Conservation (phyloP, 495 filamentous ascomycete genomes). For the Penicillium egyptiacum region DNA sequence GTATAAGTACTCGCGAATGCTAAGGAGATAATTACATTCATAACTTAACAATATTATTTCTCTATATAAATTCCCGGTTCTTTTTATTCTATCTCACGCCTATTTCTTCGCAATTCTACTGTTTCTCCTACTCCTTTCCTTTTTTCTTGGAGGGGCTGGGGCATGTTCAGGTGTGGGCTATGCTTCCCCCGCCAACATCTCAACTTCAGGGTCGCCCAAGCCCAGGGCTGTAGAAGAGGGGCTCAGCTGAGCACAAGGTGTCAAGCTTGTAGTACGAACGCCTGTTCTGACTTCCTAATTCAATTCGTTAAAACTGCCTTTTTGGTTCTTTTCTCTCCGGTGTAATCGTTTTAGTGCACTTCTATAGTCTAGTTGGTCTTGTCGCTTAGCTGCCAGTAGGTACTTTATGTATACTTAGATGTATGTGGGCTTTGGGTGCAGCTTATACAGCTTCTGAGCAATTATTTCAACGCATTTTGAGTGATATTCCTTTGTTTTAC, state of each 20-base stretch:
- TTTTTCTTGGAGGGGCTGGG: not conserved
- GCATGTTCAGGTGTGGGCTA: not conserved
- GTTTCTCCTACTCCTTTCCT: not conserved
- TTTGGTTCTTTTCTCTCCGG: not conserved
- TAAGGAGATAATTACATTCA: not conserved
- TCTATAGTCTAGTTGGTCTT: not conserved
- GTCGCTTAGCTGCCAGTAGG: not conserved
- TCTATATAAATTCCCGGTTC: not conserved
- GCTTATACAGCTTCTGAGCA: not conserved
- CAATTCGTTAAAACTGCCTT: not conserved
- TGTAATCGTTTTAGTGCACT: not conserved
- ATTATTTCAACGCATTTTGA: not conserved
- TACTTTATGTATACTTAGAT: not conserved
- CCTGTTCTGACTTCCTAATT: not conserved
- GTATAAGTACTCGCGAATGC: not conserved
- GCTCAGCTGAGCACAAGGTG: not conserved
- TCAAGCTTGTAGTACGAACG: conserved; percentile 2
- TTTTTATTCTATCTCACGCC: not conserved
- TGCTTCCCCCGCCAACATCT: conserved; percentile 1
- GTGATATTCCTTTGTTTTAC: not conserved
- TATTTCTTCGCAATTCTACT: not conserved
- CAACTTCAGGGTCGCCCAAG: conserved; percentile 8
- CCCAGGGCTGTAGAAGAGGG: conserved; percentile 3
- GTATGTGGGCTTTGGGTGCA: not conserved
- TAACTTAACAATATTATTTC: not conserved